Conservation (phyloP, 345 rosid species). For the Crucihimalaya himalaica region DNA sequence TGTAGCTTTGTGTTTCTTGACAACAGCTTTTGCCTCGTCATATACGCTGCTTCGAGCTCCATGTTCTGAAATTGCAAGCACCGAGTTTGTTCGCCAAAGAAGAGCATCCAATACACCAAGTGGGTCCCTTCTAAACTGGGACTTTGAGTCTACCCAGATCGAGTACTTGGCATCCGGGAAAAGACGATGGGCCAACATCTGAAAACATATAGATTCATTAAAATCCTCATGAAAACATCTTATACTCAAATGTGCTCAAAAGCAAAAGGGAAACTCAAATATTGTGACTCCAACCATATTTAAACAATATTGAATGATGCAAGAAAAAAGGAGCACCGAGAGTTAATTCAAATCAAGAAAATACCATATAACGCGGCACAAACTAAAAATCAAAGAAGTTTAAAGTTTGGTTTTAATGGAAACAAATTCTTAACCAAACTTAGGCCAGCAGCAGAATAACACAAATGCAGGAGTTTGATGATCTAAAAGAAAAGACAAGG, state of each 20-base stretch:
- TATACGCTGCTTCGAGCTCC: slow-evolving; percentile 97
- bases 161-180: slow-evolving; percentile 80
- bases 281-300: neutral
- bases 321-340: neutral
- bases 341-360: neutral
- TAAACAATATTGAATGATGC: neutral
- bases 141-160: slow-evolving; percentile 96
- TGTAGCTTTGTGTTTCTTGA: slow-evolving; percentile 83
- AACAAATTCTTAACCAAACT: neutral
- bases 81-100: slow-evolving; percentile 87
- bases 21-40: slow-evolving; percentile 91
- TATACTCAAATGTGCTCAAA: neutral
- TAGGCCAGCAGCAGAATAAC: neutral
- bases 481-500: neutral
- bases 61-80: slow-evolving; percentile 88
- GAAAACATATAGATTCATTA: slow-evolving; percentile 28
- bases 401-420: neutral
- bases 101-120: slow-evolving; percentile 87
- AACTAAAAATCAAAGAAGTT: neutral
- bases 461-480: neutral
- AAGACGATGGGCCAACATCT: slow-evolving; percentile 96
- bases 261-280: neutral
- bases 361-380: neutral
- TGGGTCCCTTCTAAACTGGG: slow-evolving; percentile 96
- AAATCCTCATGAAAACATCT: slow-evolving; percentile 4